Evolutionary conservation across 495 filamentous ascomycete genomes (phyloP), one percentile per base, ranked within the genome.

Genomic region (Hypomontagnella submonticulosa): DNA sequence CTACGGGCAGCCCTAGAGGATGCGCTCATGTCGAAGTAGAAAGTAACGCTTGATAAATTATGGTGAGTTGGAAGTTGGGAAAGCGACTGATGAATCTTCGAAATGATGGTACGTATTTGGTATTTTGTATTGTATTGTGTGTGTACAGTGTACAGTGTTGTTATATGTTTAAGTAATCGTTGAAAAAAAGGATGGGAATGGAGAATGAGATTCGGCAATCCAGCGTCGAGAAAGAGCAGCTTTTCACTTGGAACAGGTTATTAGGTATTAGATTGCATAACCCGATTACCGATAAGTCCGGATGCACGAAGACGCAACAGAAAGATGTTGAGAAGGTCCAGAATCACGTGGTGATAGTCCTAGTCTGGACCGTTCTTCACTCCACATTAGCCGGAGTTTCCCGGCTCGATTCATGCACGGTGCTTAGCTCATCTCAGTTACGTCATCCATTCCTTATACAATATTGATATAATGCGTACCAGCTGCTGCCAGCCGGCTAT

Each of bases 1-100:
- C 80, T 80, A 47, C 86, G 81, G 75, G 87, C 82, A 44, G 86
- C 76, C 75, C 79, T 78, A 37, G 87, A 78, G 38, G 88, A 85
- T 70, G 81, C 82, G 80, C 84, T 88, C 86, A 88, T 88, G 61
- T 57, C 70, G 65, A 63, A 46, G 30, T 27, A 18, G 42, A 43
- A 23, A 43, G 18, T 55, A 38, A 47, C 46, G 30, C 44, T 44
- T 4, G 54, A 58, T 3, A 6, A 34, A 47, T 20, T 55, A 32
- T 11, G 23, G 20, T 32, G 48, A 33, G 36, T 51, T 38, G 23
- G 33, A 52, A 23, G 11, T 30, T 15, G 36, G 27, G 13, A 34
- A 27, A 27, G 6, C 23, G 23, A 27, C 23, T 6, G 23, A 27
- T 27, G n/a, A n/a, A n/a, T 27, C 23, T 27, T 27, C 23, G n/a